Conservation (phyloP, 768 basidiomycete species). For the Panus rudis region DNA sequence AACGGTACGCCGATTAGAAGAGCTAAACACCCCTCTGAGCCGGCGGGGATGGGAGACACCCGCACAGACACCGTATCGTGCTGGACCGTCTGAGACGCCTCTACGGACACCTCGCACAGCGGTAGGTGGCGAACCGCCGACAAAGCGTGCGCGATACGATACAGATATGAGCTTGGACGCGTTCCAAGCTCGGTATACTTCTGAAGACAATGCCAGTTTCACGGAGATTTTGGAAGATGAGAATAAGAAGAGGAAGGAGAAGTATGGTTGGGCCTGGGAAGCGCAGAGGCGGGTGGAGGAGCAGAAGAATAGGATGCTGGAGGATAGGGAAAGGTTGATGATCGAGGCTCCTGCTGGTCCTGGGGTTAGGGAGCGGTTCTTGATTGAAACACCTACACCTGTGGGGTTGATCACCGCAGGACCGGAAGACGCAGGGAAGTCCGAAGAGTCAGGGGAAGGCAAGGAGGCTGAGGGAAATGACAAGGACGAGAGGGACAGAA, state of each 20-base stretch:
- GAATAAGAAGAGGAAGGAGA: constrained; percentile 74
- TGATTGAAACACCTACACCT: constrained; percentile 52
- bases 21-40: constrained; percentile 48
- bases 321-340: constrained; percentile 61
- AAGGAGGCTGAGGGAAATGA: constrained; percentile 21
- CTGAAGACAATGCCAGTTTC: constrained; percentile 97
- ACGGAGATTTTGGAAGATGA: constrained; percentile 87
- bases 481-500: constrained; percentile 14
- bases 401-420: constrained; percentile 45
- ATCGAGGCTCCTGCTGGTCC: constrained; percentile 57
- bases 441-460: constrained; percentile 20
- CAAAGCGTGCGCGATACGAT: constrained; percentile 57
- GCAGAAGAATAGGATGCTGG: constrained; percentile 57
- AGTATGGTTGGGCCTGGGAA: constrained; percentile 91
- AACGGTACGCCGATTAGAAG: constrained; percentile 67
- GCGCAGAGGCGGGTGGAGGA: constrained; percentile 77
- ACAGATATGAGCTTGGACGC: constrained; percentile 63
- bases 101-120: constrained; percentile 32
- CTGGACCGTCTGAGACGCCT: constrained; percentile 61
- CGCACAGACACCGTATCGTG: constrained; percentile 59
- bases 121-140: constrained; percentile 32
- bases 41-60: constrained; percentile 37
- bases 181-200: constrained; percentile 90
- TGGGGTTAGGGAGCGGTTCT: constrained; percentile 62
- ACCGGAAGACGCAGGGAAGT: constrained; percentile 24